phyloP scores from a whole-genome alignment of 208 protist genomes.

The Leishmania aethiopica region DNA sequence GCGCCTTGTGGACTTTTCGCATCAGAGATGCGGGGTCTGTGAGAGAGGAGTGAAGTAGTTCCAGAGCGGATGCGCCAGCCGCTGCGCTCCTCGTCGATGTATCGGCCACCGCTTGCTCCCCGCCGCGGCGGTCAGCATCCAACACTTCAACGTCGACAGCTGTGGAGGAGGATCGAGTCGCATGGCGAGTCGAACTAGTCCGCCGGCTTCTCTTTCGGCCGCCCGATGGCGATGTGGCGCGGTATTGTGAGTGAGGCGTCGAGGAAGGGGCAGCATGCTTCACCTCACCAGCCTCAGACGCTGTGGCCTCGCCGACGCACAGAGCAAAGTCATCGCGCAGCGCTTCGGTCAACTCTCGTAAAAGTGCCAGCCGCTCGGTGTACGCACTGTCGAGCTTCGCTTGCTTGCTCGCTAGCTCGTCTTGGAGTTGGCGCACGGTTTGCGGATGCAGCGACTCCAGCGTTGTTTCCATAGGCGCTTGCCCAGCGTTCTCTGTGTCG shows the following conservation, averaged over 20 bases:
- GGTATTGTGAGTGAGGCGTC: not conserved
- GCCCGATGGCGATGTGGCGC: not conserved
- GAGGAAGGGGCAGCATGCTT: not conserved
- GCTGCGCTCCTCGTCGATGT: not conserved
- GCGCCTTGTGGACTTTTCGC: not conserved
- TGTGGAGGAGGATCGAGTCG: not conserved
- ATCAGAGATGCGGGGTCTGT: not conserved
- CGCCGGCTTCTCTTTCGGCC: not conserved
- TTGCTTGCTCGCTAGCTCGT: not conserved
- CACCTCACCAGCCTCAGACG: not conserved
- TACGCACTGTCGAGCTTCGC: slow-evolving; percentile 5
- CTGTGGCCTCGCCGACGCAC: not conserved
- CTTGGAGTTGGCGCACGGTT: not conserved
- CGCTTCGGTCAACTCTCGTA: not conserved
- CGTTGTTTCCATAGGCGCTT: not conserved
- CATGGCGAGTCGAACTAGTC: not conserved
- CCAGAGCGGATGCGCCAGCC: not conserved
- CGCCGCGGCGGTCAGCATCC: not conserved
- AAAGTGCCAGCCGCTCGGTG: not conserved
- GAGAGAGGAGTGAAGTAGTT: slow-evolving; percentile 4
- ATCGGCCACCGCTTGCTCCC: not conserved
- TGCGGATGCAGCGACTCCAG: not conserved
- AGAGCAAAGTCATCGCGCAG: not conserved
- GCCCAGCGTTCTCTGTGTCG: not conserved
- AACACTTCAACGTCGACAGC: not conserved